A percentile compares a stretch with the other conserved stretches of the same genome.
Conservation (phyloP, 1,139 yeast genomes). For the Magnusiomyces sp. region DNA sequence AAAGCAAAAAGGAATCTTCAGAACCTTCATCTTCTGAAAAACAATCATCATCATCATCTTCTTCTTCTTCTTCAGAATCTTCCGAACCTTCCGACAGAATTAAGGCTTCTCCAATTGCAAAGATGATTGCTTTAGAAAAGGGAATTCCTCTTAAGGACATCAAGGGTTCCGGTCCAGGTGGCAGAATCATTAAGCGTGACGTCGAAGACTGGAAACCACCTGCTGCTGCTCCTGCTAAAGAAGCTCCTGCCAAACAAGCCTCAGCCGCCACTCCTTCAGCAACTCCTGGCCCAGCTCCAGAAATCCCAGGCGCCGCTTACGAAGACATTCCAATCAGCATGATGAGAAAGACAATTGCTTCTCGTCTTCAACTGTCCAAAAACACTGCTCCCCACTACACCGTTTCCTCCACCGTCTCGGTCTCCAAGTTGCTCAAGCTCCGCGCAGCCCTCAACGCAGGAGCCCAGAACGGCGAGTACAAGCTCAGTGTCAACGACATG, state of each 20-base stretch:
- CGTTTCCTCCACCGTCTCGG: constrained; percentile 79
- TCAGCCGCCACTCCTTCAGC: constrained; percentile 31
- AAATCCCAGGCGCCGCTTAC: constrained; percentile 51
- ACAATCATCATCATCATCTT: constrained; percentile 19
- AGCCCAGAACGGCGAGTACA: constrained; percentile 73
- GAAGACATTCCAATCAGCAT: constrained; percentile 79
- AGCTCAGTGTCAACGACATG: constrained; percentile 88
- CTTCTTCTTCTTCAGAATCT: constrained; percentile 24
- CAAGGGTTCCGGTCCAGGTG: constrained; percentile 90
- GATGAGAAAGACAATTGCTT: constrained; percentile 92
- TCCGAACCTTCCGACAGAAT: constrained; percentile 50
- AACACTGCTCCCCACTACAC: constrained; percentile 85
- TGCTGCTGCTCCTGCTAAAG: constrained; percentile 36
- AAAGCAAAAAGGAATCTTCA: constrained; percentile 18
- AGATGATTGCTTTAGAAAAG: constrained; percentile 84
- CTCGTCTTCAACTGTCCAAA: constrained; percentile 79
- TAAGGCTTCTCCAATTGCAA: constrained; percentile 92
- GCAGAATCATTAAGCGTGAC: constrained; percentile 87
- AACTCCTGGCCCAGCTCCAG: constrained; percentile 37
- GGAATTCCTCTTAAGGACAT: constrained; percentile 80
- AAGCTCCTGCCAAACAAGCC: constrained; percentile 33
- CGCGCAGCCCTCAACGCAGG: constrained; percentile 82
- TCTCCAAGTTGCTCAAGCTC: constrained; percentile 81
- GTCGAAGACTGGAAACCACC: constrained; percentile 55
- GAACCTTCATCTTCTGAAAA: constrained; percentile 26